phyloP scores from a whole-genome alignment of 495 filamentous ascomycete species.

The Xeromyces bisporus region DNA sequence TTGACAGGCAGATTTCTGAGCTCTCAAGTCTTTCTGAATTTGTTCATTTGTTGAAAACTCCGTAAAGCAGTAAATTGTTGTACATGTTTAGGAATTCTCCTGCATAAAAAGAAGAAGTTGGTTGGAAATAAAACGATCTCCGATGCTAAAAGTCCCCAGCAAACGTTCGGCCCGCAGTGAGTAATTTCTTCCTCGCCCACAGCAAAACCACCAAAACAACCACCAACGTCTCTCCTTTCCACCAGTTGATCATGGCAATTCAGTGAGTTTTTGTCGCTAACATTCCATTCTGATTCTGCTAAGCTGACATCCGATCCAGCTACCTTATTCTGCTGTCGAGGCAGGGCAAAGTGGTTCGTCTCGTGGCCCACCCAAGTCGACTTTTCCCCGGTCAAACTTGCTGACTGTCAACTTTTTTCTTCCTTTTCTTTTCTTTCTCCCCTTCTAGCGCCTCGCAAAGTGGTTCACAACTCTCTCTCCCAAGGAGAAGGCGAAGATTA shows the following conservation, averaged over 20 bases:
- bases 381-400: slow-evolving; percentile 10
- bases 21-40: too few relatives aligned
- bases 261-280: too few relatives aligned
- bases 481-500: slow-evolving; percentile 97
- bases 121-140: too few relatives aligned
- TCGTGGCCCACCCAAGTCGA: slow-evolving; percentile 24
- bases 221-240: background rate
- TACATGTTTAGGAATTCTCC: too few relatives aligned
- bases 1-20: too few relatives aligned
- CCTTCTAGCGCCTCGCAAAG: slow-evolving; percentile 76
- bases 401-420: slow-evolving; percentile 4
- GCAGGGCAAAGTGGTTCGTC: slow-evolving; percentile 91
- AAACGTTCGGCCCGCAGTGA: too few relatives aligned
- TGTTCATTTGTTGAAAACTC: too few relatives aligned
- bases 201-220: too few relatives aligned
- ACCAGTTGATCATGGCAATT: slow-evolving; percentile 34
- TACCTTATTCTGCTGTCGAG: slow-evolving; percentile 94
- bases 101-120: too few relatives aligned
- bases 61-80: too few relatives aligned
- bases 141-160: too few relatives aligned
- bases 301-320: slow-evolving; percentile 36
- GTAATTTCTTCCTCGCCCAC: too few relatives aligned
- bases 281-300: slow-evolving; percentile 1
- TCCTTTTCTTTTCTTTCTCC: slow-evolving; percentile 16
- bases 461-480: slow-evolving; percentile 98